Conservation (phyloP, 176 grass and related monocot species). For the barley (Hordeum vulgare) region DNA sequence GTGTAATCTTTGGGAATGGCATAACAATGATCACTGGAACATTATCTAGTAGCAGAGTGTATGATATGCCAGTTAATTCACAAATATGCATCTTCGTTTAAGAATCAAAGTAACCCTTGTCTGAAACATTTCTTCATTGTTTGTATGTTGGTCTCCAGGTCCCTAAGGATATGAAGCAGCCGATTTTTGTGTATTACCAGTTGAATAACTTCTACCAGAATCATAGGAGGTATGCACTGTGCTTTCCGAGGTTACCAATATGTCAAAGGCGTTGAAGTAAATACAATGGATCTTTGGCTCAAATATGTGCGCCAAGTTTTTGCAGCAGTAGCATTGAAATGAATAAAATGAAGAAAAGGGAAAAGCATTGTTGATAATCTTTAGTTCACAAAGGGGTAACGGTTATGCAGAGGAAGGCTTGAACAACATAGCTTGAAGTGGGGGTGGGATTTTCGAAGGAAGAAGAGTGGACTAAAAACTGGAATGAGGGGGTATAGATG, state of each 20-base stretch:
- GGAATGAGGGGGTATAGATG: background rate
- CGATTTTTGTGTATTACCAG: slow-evolving; percentile 97
- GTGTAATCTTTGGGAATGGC: background rate
- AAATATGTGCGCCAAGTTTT: background rate
- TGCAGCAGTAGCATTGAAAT: background rate
- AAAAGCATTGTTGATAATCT: background rate
- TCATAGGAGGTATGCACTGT: slow-evolving; percentile 75
- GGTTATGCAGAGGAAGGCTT: background rate
- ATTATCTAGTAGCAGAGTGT: background rate
- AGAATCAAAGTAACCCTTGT: background rate
- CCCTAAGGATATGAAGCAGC: slow-evolving; percentile 72
- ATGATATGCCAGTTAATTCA: background rate
- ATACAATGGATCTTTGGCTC: background rate
- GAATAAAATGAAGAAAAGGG: background rate
- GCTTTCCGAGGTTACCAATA: background rate
- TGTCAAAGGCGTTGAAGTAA: background rate
- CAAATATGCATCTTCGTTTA: background rate
- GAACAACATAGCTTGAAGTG: background rate
- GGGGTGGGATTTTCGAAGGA: background rate
- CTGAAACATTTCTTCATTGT: slow-evolving; percentile 5
- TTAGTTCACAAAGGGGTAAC: background rate
- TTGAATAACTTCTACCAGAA: slow-evolving; percentile 97
- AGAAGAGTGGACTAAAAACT: background rate
- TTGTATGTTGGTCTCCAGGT: slow-evolving; percentile 46
- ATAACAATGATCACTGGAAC: background rate